Percentiles rank a stretch among this genome's conserved stretches.
Conservation (phyloP, 345 rosid genomes). For the Eucalyptus coolabah region DNA sequence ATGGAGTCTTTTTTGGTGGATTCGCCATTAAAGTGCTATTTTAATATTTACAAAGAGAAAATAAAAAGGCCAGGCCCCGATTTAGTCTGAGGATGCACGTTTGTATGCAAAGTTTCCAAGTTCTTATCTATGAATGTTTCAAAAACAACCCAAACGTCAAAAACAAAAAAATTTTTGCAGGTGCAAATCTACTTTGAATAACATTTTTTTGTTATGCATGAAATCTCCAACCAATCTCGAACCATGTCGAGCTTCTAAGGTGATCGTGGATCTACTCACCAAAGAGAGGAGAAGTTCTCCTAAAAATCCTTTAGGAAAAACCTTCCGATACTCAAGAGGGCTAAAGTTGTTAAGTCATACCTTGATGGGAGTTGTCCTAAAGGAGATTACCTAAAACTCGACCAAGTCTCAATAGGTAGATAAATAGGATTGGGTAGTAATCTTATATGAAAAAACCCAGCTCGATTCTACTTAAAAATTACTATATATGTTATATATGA, state of each 20-base stretch:
- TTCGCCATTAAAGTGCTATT: rapidly evolving
- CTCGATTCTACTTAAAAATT: not conserved
- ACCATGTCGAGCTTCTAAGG: rapidly evolving
- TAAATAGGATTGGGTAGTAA: not conserved
- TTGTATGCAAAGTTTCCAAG: not conserved
- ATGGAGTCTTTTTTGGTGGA: slow-evolving; percentile 14
- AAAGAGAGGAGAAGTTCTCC: not conserved
- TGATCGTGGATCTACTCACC: not conserved
- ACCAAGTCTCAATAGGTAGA: not conserved
- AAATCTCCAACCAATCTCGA: rapidly evolving
- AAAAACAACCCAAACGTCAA: not conserved
- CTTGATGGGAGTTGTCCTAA: not conserved
- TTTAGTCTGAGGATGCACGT: not conserved
- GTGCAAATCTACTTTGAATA: not conserved
- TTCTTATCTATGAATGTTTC: not conserved
- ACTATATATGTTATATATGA: not conserved
- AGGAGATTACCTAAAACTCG: not conserved
- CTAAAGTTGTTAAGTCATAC: not conserved
- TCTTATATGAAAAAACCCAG: not conserved
- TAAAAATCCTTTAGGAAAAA: not conserved
- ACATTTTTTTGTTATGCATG: not conserved
- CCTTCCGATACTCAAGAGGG: not conserved
- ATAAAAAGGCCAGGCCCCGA: too few species aligned
- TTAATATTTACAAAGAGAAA: not conserved
- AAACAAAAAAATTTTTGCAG: rapidly evolving